Evolutionary conservation across 805 yeast species (phyloP), one percentile per base, ranked within the genome.

Genomic region (Teunomyces cretensis): DNA sequence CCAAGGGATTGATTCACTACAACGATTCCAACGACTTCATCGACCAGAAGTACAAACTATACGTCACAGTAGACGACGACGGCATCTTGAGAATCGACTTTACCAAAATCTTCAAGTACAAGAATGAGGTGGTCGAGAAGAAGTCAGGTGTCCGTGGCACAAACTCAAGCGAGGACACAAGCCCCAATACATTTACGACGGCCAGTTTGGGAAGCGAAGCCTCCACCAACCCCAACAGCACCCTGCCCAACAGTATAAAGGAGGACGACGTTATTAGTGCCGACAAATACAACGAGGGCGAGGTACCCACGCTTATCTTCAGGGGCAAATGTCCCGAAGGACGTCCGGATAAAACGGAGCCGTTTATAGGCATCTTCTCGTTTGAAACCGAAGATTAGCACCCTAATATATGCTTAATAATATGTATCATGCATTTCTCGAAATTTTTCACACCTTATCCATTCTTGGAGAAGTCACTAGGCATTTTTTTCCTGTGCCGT

Each of bases 291-390:
- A 69, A 64, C 13, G 74, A 67, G 1, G 74, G 69, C 39, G 75
- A 69, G 44, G 48, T 61, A 1, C 83, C 83, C 1, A 70, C 76
- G 28, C 49, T 78, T 32, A 65, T 78, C n/a, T 78, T 77, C 52
- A 63, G 71, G 46, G 83, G 81, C 0, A 68, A 65, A 42, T 76
- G 78, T 42, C 81, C 83, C 1, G 78, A 74, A 45, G 79, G 81
- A 9, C 68, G 72, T 40, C 80, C 80, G 1, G 80, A 76, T 43
- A 64, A 61, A 15, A 68, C 76, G 19, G 80, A 76, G 51, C 81
- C 83, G 4, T 78, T 76, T 48, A 76, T 78, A 35, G 83, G 83
- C 1, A 77, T 78, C 9, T 76, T 78, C 49, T 74, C 76, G 33
- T 78, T 78, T 54, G 83, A 78, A 49, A 60, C 63, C 48, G 75